Evolutionary conservation across 169 alveolate species (phyloP), one percentile per base, ranked within the genome.

Genomic region (Plasmodium yoelii): DNA sequence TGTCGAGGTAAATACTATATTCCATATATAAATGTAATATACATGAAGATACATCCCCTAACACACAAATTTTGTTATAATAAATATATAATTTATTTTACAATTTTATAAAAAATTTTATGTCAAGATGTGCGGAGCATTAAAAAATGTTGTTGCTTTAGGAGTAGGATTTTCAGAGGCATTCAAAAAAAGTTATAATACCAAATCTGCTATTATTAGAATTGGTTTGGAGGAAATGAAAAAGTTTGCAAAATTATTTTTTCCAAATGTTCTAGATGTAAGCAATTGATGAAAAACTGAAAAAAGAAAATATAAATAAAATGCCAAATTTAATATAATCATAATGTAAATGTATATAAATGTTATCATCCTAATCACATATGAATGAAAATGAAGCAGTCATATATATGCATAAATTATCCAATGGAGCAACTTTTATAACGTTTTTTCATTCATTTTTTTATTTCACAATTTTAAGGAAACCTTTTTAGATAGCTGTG

Each of bases 201-300:
- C 99, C 60, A 96, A 96, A 84, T 97, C 99, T 18, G 99, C 99
- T 28, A 94, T 97, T 73, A 96, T 97, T 93, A 94, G 99, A 15
- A 92, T 96, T 24, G 99, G 99, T 18, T 93, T 97, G 64, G 95
- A 93, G 82, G 99, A 96, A 74, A 93, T 94, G 94, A 90, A 91
- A 87, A 88, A 88, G 56, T 95, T 96, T 49, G 91, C 94, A 39
- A 65, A 64, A 86, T 69, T 74, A 51, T 95, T 96, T 92, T 96
- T 93, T 61, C 95, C 93, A 13, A 93, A 68, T 57, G 94, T 86
- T 73, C 46, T 73, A 90, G 91, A 82, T 69, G 93, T 89, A 89
- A 56, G 80, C 10, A 19, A 39, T 22, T 10, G 73, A 28, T 34
- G 22, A 15, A 69, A 68, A 49, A 13, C 6, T 34, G 42, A 34